These are phyloP conservation scores for Pythium plurisporium DNA, from an alignment of 352 stramenopile species.

Conservation along the genomic window DNA sequence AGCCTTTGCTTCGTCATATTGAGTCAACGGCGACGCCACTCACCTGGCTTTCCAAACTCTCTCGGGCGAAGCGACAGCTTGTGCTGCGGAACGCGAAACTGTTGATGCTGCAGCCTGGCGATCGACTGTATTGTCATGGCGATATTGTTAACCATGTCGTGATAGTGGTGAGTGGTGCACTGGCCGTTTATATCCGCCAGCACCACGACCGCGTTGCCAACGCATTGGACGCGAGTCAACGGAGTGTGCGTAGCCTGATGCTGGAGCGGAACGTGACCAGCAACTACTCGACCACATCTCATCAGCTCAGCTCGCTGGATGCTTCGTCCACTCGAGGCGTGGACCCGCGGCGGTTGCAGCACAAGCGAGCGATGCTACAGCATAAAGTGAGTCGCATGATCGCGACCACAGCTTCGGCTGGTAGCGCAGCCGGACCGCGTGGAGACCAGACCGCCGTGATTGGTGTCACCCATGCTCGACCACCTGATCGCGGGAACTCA, in stretches of 20 bases:
- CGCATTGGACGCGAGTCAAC: slow-evolving; percentile 48
- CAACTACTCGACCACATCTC: slow-evolving; percentile 67
- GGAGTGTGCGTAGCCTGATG: slow-evolving; percentile 47
- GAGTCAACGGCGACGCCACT: slow-evolving; percentile 18
- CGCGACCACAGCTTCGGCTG: background rate
- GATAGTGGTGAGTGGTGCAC: slow-evolving; percentile 39
- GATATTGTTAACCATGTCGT: slow-evolving; percentile 43
- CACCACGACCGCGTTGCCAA: slow-evolving; percentile 31
- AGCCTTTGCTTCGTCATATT: slow-evolving; percentile 24
- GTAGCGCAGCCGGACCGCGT: too few species aligned
- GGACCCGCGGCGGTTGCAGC: slow-evolving; percentile 5
- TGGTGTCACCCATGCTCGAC: background rate
- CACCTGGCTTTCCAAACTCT: slow-evolving; percentile 28
- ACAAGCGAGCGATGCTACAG: slow-evolving; percentile 23
- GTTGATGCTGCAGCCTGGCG: slow-evolving; percentile 28
- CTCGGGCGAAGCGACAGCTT: slow-evolving; percentile 32
- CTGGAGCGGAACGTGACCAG: slow-evolving; percentile 55
- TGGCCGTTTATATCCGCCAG: slow-evolving; percentile 38
- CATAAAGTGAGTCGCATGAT: slow-evolving; percentile 22
- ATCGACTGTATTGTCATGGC: slow-evolving; percentile 34
- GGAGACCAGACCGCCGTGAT: background rate
- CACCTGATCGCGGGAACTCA: background rate
- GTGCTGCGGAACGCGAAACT: slow-evolving; percentile 32
- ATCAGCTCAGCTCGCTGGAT: slow-evolving; percentile 40
- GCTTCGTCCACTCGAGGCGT: background rate